These are phyloP conservation scores for Pyrrhoderma noxium DNA, from an alignment of 1,284 basidiomycete genomes.

Conservation along the genomic window DNA sequence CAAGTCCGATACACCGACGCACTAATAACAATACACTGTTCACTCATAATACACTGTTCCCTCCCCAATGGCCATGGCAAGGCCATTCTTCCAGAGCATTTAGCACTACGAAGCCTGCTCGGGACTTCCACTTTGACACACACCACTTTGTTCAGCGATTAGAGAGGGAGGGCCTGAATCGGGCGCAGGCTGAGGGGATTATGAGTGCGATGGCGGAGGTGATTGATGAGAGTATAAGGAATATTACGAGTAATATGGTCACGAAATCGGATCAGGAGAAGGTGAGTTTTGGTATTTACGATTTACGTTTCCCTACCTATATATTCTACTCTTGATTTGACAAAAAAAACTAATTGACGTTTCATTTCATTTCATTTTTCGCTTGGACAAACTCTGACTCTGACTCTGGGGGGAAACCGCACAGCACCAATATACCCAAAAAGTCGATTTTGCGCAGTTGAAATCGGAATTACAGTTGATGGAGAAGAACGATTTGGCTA, in stretches of 20 bases:
- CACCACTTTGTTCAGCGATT: conserved; percentile 88
- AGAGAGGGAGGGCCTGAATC: conserved; percentile 80
- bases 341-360: background rate
- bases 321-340: background rate
- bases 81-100: background rate
- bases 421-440: conserved; percentile 89
- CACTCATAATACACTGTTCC: too few species aligned
- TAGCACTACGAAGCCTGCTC: background rate
- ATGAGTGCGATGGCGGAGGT: conserved; percentile 94
- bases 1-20: background rate
- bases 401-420: background rate
- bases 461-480: conserved; percentile 95
- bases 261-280: conserved; percentile 93
- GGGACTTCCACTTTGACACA: conserved; percentile 84
- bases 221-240: conserved; percentile 89
- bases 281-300: conserved; percentile 36
- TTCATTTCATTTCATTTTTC: background rate
- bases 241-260: conserved; percentile 92
- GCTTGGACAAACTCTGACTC: background rate
- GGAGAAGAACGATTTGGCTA: conserved; percentile 95
- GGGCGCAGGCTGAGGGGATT: conserved; percentile 88
- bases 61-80: background rate
- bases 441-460: conserved; percentile 95
- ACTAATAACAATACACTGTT: too few species aligned
- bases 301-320: background rate